Evolutionary conservation across 306 rosid species (phyloP).

Genomic region (Coriaria nepalensis): DNA sequence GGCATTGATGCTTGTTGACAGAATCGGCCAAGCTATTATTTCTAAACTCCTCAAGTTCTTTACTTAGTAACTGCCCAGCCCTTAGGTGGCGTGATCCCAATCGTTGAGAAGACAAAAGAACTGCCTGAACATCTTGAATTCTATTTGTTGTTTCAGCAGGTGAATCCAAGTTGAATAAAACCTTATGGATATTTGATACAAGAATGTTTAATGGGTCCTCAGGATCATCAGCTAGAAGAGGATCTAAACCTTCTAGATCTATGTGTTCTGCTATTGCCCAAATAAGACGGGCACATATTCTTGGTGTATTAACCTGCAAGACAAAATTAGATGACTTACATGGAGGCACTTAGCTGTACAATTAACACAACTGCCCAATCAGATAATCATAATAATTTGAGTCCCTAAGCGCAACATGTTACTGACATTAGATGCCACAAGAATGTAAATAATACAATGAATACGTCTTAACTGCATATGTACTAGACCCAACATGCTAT

Average conservation of each 20-base stretch:
- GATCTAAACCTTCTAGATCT: constrained; percentile 93
- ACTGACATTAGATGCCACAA: no score
- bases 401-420: no score
- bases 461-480: neutral
- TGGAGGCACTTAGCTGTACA: no score
- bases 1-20: constrained; percentile 92
- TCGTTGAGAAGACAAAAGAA: constrained; percentile 80
- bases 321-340: no score
- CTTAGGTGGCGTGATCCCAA: constrained; percentile 86
- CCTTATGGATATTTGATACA: constrained; percentile 67
- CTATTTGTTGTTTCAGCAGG: constrained; percentile 78
- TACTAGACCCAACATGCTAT: no score
- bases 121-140: constrained; percentile 93
- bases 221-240: constrained; percentile 98
- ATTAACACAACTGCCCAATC: no score
- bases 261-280: constrained; percentile 95
- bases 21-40: constrained; percentile 63
- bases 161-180: constrained; percentile 64
- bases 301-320: constrained; percentile 71
- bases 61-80: constrained; percentile 76
- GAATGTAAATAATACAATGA: neutral
- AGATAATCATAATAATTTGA: no score
- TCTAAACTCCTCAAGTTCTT: constrained; percentile 95
- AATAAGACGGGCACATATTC: constrained; percentile 79
- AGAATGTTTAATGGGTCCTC: constrained; percentile 84